Evolutionary conservation across 306 rosid genomes (phyloP).

Genomic region (Lotus japonicus): DNA sequence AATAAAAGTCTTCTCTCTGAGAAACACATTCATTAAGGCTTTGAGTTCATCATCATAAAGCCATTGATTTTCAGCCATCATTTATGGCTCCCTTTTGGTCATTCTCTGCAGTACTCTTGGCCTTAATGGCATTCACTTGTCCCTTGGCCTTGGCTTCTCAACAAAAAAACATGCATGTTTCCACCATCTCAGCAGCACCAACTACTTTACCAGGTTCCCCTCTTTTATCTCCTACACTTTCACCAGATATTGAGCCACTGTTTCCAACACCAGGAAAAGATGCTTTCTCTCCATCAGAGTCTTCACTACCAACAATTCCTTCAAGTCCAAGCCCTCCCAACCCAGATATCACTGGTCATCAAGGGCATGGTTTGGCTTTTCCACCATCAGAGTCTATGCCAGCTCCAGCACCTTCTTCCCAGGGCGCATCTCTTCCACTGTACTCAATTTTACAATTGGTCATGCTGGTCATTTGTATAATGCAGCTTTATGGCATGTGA

Average conservation of each 20-base stretch:
- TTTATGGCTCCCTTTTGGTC: conserved; percentile 43
- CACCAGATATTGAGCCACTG: conserved; percentile 44
- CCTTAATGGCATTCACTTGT: conserved; percentile 17
- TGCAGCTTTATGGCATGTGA: conserved; percentile 30
- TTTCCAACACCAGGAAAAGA: conserved; percentile 33
- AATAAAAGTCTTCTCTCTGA: conserved; percentile 13
- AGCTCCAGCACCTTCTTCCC: conserved; percentile 32
- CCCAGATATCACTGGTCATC: conserved; percentile 15
- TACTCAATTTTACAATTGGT: conserved; percentile 15
- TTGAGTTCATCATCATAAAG: conserved; percentile 15
- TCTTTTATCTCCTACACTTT: conserved; percentile 23
- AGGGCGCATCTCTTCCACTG: conserved; percentile 16
- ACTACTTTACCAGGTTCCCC: conserved; percentile 28
- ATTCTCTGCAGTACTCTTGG: conserved; percentile 19
- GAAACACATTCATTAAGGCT: conserved; percentile 20
- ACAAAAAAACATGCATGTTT: conserved; percentile 20
- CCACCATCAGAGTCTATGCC: conserved; percentile 30
- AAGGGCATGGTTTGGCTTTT: conserved; percentile 27
- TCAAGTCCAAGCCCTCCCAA: conserved; percentile 47
- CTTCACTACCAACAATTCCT: conserved; percentile 40
- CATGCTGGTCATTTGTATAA: conserved; percentile 16
- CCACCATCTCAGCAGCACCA: conserved; percentile 44
- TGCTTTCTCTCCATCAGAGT: conserved; percentile 36
- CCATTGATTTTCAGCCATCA: conserved; percentile 18
- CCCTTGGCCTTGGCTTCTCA: conserved; percentile 17